phyloP scores from a whole-genome alignment of 179 eudicot genomes.

The Spinacia oleracea region DNA sequence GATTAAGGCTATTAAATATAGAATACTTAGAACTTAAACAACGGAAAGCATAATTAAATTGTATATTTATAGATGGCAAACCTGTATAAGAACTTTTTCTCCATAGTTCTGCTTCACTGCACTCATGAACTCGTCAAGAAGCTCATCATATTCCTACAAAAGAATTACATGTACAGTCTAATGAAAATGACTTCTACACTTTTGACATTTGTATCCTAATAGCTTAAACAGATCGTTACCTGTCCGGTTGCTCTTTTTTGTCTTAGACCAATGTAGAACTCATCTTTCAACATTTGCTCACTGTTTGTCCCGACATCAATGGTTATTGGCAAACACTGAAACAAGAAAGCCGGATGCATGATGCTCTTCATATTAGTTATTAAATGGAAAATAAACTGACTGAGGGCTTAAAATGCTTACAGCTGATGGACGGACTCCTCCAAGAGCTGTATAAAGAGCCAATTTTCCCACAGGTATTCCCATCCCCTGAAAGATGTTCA shows the following conservation, averaged over 20 bases:
- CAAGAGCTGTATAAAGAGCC: slow-evolving; percentile 82
- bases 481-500: slow-evolving; percentile 64
- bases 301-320: slow-evolving; percentile 90
- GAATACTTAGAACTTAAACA: neutral
- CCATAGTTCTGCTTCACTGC: slow-evolving; percentile 83
- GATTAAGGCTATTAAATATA: no score
- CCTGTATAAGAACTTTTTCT: slow-evolving; percentile 90
- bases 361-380: neutral
- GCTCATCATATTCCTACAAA: slow-evolving; percentile 69
- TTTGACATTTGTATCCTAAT: neutral
- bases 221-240: slow-evolving; percentile 34
- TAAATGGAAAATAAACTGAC: neutral
- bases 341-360: slow-evolving; percentile 14
- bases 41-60: neutral
- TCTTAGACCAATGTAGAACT: slow-evolving; percentile 80
- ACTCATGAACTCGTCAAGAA: slow-evolving; percentile 70
- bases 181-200: neutral
- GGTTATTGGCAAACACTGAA: slow-evolving; percentile 83
- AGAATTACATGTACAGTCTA: neutral
- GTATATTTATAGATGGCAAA: slow-evolving; percentile 12
- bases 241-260: slow-evolving; percentile 81
- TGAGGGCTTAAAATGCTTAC: slow-evolving; percentile 40
- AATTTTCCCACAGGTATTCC: slow-evolving; percentile 93
- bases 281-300: slow-evolving; percentile 66
- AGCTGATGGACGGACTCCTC: slow-evolving; percentile 91